Percentiles rank a stretch among this genome's conserved stretches.
Conservation (phyloP, 2,329 filamentous ascomycete species). For the Epichloe aotearoae region DNA sequence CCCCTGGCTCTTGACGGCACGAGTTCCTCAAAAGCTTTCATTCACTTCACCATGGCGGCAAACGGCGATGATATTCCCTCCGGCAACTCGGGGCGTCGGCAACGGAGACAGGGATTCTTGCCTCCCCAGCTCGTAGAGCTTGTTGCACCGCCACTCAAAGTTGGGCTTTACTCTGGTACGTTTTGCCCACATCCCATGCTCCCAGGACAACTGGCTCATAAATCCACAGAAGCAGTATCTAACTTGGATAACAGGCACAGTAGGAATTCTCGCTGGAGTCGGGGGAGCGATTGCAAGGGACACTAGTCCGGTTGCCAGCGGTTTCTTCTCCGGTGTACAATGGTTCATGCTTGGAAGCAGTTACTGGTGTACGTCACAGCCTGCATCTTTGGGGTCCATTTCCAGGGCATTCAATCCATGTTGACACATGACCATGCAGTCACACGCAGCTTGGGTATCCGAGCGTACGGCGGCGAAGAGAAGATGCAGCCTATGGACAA, state of each 20-base stretch:
- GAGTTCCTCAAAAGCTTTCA: not conserved
- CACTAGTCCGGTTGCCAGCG: conserved; percentile 54
- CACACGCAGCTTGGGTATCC: conserved; percentile 32
- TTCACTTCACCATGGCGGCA: conserved; percentile 8
- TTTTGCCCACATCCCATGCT: not conserved
- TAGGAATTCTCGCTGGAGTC: conserved; percentile 52
- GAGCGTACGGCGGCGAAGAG: conserved; percentile 36
- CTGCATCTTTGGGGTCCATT: too few relatives aligned
- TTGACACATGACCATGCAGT: conserved; percentile 22
- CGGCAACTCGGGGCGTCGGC: conserved; percentile 12
- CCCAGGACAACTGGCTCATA: too few relatives aligned
- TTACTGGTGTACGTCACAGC: conserved; percentile 51
- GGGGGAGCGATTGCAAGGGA: conserved; percentile 60
- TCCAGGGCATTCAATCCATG: not conserved
- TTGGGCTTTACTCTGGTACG: conserved; percentile 46
- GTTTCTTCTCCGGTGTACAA: conserved; percentile 59
- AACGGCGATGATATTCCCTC: conserved; percentile 5
- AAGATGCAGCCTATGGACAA: conserved; percentile 45
- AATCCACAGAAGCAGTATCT: not conserved
- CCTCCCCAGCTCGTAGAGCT: conserved; percentile 32
- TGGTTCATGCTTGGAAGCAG: conserved; percentile 68
- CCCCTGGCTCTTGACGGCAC: not conserved
- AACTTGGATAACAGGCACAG: conserved; percentile 31
- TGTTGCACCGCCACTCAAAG: conserved; percentile 38
- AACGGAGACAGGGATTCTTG: conserved; percentile 22